phyloP scores from a whole-genome alignment of 306 rosid genomes.

The Glycine tomentella region DNA sequence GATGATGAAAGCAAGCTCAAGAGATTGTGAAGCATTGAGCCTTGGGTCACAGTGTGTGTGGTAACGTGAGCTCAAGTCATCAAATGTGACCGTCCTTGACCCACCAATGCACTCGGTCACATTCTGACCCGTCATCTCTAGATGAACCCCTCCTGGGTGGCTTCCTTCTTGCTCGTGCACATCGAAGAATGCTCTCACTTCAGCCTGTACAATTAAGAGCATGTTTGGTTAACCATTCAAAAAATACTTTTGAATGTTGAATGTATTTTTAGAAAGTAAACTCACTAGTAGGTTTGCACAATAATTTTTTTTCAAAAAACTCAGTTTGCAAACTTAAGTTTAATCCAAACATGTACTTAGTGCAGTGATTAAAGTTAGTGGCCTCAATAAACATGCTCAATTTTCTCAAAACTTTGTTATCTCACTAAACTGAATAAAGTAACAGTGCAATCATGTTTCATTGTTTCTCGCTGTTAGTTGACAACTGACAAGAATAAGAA shows the following conservation, averaged over 20 bases:
- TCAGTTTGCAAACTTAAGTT: no score
- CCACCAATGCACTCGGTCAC: slow-evolving; percentile 99
- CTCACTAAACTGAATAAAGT: background rate
- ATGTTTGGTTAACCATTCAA: no score
- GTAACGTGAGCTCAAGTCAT: slow-evolving; percentile 93
- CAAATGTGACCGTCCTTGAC: slow-evolving; percentile 89
- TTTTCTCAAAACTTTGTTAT: background rate
- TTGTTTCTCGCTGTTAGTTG: slow-evolving; percentile 35
- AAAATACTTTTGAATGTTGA: no score
- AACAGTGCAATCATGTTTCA: background rate
- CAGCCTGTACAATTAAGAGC: slow-evolving; percentile 63
- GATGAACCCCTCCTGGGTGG: slow-evolving; percentile 93
- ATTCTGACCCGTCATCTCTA: slow-evolving; percentile 99
- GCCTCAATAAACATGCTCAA: slow-evolving; percentile 7
- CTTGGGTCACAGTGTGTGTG: slow-evolving; percentile 99
- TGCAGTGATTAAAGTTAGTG: background rate
- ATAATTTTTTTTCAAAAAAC: no score
- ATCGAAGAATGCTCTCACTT: slow-evolving; percentile 98
- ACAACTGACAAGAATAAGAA: slow-evolving; percentile 28
- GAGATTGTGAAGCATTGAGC: slow-evolving; percentile 96
- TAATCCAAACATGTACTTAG: background rate
- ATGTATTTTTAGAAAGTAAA: no score
- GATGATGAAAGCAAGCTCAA: slow-evolving; percentile 95
- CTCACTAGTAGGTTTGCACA: no score
- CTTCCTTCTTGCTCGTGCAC: slow-evolving; percentile 99